Conservation (phyloP, 2,329 filamentous ascomycete species). For the Ceratocystis alfenasii region DNA sequence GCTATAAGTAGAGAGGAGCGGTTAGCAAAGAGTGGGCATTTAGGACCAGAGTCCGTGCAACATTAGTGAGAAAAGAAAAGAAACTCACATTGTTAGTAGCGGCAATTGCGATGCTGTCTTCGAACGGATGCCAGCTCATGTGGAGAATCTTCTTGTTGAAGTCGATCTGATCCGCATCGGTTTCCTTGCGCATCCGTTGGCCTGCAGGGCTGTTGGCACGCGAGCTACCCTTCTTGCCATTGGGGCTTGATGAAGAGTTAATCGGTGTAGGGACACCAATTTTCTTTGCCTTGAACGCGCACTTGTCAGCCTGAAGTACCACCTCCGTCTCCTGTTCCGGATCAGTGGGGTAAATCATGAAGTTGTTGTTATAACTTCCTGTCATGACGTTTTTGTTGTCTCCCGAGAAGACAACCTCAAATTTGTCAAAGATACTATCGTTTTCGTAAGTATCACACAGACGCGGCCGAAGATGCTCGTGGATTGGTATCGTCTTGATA, state of each 20-base stretch:
- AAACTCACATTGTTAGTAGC: constrained; percentile 94
- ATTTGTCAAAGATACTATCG: constrained; percentile 99
- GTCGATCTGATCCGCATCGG: constrained; percentile 97
- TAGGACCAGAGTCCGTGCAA: too few species aligned
- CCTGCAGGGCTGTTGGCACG: constrained; percentile 82
- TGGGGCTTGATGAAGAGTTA: constrained; percentile 66
- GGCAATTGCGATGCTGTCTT: constrained; percentile 98
- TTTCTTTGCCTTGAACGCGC: constrained; percentile 99
- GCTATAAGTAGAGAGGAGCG: constrained; percentile 34
- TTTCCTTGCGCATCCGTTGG: constrained; percentile 96
- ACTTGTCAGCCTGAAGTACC: constrained; percentile 95
- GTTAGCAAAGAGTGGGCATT: neutral
- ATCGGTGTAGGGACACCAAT: constrained; percentile 96
- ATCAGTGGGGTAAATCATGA: constrained; percentile 99
- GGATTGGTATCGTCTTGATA: constrained; percentile 96
- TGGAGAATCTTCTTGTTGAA: constrained; percentile 99
- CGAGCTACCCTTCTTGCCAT: constrained; percentile 76
- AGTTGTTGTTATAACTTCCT: constrained; percentile 99
- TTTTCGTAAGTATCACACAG: constrained; percentile 99
- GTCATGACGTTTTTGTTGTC: constrained; percentile 99
- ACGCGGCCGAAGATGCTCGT: constrained; percentile 86
- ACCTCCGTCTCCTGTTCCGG: constrained; percentile 94
- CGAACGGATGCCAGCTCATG: constrained; percentile 99
- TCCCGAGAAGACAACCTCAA: constrained; percentile 96
- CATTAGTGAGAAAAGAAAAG: neutral